Base-by-base conservation (phyloP, 139 green algal genomes). In the Chlorella sp. region DNA sequence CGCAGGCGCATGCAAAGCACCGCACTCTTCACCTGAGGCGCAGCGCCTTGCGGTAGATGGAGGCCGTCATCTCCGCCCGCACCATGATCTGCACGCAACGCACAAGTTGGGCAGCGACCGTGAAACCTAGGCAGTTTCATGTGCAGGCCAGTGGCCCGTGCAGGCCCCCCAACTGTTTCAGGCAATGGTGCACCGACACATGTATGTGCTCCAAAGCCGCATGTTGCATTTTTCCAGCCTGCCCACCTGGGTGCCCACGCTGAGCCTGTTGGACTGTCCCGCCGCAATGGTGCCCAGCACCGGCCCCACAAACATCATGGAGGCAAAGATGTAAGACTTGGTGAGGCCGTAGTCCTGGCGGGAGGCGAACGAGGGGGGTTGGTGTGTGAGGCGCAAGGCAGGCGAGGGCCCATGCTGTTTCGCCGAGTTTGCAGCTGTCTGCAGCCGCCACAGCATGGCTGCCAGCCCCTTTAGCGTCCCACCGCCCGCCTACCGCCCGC, bases 31-130 rank as follows among this genome's bases (percentile, higher is more conserved):
- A 83, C 79, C 73, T 83, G 36, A 97, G 87, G 16, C 83, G 76
- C 85, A 97, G 84, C 73, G 93, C 94, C 87, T 98, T 98, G 62
- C 94, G 86, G 89, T 98, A 98, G 78, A 98, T 94, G n/a, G 92
- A 92, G 32, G 93, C 92, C 89, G 96, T 98, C 73, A 98, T 88
- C 81, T 89, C 82, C 22, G 88, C 84, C 3, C 90, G 82, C 51
- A 93, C 81, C 81, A 87, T 90, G 80, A 93, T 78, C 78, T 92
- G 51, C 51, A 16, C 51, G 11, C 46, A 11, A 11, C 51, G 51
- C 51, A 54, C 46, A 11, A 11, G 46, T 54, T 54, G 46, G 46
- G 46, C 46, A 54, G 46, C 46, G 46, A 11, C 46, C 46, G 11
- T 7, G 11, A 11, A 7, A 54, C 7, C 46, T 60, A 16, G 24